Evolutionary conservation across 2,329 filamentous ascomycete species (phyloP).

Genomic region (Shiraia bambusicola): DNA sequence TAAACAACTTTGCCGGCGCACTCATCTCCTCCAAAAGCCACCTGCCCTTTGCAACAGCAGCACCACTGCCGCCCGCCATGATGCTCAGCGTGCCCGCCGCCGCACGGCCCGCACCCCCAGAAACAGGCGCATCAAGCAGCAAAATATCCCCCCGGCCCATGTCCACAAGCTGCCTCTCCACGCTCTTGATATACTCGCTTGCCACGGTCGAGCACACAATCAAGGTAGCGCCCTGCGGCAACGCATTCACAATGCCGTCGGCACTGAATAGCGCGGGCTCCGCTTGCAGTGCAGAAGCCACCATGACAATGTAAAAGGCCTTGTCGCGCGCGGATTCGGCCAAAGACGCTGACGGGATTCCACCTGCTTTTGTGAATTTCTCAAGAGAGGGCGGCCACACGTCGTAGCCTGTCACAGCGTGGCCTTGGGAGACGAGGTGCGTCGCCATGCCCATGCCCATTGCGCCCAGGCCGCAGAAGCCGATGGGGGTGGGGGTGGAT

Average conservation of each 20-base stretch:
- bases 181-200: conserved; percentile 63
- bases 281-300: conserved; percentile 70
- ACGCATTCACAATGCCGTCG: conserved; percentile 51
- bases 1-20: conserved; percentile 59
- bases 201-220: conserved; percentile 72
- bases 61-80: conserved; percentile 65
- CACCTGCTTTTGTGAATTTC: conserved; percentile 64
- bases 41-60: conserved; percentile 58
- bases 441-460: conserved; percentile 84
- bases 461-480: conserved; percentile 75
- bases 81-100: conserved; percentile 73
- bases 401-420: conserved; percentile 70
- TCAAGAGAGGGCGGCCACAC: conserved; percentile 68
- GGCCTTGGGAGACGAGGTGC: conserved; percentile 67
- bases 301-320: conserved; percentile 70
- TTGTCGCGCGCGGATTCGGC: conserved; percentile 62
- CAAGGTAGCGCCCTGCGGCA: conserved; percentile 62
- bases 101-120: conserved; percentile 67
- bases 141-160: conserved; percentile 62
- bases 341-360: conserved; percentile 60
- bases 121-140: conserved; percentile 72
- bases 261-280: conserved; percentile 65
- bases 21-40: conserved; percentile 66
- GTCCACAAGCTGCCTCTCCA: conserved; percentile 59
- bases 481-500: no score